Evolutionary conservation across 1,139 yeast genomes (phyloP).

Genomic region (Diutina catenulata): DNA sequence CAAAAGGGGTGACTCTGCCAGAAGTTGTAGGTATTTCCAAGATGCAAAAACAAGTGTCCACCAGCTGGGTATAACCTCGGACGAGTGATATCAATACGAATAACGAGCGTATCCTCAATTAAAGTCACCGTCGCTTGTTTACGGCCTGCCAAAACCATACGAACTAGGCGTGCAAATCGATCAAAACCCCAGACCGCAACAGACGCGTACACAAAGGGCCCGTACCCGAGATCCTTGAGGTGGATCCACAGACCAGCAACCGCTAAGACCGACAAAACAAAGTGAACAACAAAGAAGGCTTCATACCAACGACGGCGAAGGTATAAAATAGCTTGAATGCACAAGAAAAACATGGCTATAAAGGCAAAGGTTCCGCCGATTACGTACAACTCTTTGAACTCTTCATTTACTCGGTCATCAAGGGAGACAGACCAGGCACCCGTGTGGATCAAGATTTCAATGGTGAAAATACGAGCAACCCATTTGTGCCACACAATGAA

Average conservation of each 20-base stretch:
- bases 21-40: neutral
- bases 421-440: neutral
- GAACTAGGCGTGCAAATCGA: neutral
- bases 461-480: slow-evolving; percentile 13
- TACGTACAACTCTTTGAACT: neutral
- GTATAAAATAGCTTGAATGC: neutral
- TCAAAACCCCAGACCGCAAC: slow-evolving; percentile 4
- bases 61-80: neutral
- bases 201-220: neutral
- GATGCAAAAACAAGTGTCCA: neutral
- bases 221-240: neutral
- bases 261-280: neutral
- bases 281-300: slow-evolving; percentile 1
- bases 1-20: slow-evolving; percentile 2
- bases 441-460: slow-evolving; percentile 1
- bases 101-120: neutral
- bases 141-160: neutral
- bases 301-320: slow-evolving; percentile 5
- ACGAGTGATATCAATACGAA: neutral
- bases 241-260: slow-evolving; percentile 4
- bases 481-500: slow-evolving; percentile 27
- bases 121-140: neutral
- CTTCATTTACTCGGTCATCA: neutral
- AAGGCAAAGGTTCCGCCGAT: slow-evolving; percentile 1
- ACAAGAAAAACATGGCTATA: neutral